Evolutionary conservation across 148 eudicot species (phyloP), one percentile per base, ranked within the genome.

Genomic region (Rheum nobile): DNA sequence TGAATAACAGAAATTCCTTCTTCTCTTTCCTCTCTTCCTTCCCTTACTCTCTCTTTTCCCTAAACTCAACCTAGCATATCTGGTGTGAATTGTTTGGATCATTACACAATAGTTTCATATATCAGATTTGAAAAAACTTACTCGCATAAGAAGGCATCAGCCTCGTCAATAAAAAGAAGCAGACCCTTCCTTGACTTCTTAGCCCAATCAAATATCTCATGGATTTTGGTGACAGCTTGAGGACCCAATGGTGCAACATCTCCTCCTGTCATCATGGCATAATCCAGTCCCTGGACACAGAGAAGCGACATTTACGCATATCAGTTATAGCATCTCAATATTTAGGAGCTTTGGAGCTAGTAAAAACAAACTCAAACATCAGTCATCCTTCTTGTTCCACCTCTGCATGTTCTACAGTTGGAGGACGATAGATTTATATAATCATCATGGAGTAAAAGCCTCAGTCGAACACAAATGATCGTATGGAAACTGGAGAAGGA

Each of bases 241-340:
- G 97, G 80, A 54, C 99, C 99, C 75, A 95, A 80, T 16, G 97
- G 99, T 43, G 94, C 97, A 85, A 90, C 99, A 79, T 95, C 96
- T 77, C 99, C 99, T 47, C 99, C 99, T 31, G 99, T 92, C 97
- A 95, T 95, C 99, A 91, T 91, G 50, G 99, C 99, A 88, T 95
- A 95, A 82, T 95, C 97, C 80, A 95, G 84, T 41, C 97, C 97
- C 97, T 90, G 88, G 32, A 79, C 50, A 77, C 37, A 72, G 21
- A 79, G 14, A 74, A 38, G 67, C 28, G n/a, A 63, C 6, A 74
- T n/a, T n/a, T 57, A 1, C 10, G n/a, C n/a, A n/a, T 29, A 5
- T 54, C 26, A 69, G 43, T 35, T 35, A 38, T n/a, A 19, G 67
- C 37, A 28, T 12, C n/a, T 29, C 67, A 0, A 29, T 3, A 1